Evolutionary conservation across 768 basidiomycete genomes (phyloP), one percentile per base, ranked within the genome.

Genomic region (Lactarius tabidus): DNA sequence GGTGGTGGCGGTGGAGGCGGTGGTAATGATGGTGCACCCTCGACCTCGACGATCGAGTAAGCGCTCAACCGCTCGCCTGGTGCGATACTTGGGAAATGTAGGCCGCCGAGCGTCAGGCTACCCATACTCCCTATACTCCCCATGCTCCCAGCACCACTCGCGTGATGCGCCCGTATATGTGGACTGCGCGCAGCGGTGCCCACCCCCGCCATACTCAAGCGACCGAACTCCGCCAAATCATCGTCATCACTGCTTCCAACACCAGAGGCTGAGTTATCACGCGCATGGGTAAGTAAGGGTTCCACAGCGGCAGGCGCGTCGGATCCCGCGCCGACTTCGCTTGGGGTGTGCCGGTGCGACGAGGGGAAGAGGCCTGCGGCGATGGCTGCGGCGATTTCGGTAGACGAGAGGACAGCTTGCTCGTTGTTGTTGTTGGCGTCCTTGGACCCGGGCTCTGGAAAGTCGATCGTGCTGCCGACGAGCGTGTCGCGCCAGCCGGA

Each of bases 201-300:
- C 10, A 83, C 67, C 10, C 82, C 82, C 12, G 78, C 77, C 82
- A 83, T 81, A 23, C 79, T 76, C 62, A 48, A 45, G 29, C 63
- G 63, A 45, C 28, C 62, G 1, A 62, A 57, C 17, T 67, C 63
- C 2, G 58, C 58, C n/a, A 36, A 3, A 10, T 59, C 61, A 8
- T 29, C 61, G 1, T 65, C 52, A 65, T 65, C 26, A 68, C 31
- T 36, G 66, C 75, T 45, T 71, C 74, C 61, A 75, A 74, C 1
- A 58, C 69, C 28, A 31, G 48, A 51, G 4, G 5, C n/a, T 43
- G 76, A 75, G 57, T 71, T 66, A 28, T 64, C 61, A 15, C 70
- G 68, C 18, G 66, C 54, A 51, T 77, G 73, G 58, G 70, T 64
- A 54, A 73, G 71, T 54, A 82, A 63, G 20, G 79, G 76, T 38